A percentile compares a stretch with the other conserved stretches of the same genome.
phyloP scores from a whole-genome alignment of 352 stramenopile genomes.

The Peronospora belbahrii region DNA sequence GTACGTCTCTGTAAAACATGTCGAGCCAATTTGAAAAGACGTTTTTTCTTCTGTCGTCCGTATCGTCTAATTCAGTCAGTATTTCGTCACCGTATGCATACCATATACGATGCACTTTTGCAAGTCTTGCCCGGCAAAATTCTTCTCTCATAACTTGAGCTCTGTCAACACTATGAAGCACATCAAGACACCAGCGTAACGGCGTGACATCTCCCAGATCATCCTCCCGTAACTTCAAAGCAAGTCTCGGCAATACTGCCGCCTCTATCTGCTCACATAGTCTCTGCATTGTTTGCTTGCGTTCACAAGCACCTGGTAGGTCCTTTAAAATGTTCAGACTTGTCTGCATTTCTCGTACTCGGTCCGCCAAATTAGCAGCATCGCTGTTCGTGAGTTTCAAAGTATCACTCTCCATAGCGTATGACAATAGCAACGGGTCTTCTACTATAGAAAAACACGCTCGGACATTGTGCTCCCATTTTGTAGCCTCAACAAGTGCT shows the following conservation, averaged over 20 bases:
- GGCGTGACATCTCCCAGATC: conserved; percentile 31
- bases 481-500: conserved; percentile 57
- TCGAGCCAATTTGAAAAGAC: conserved; percentile 40
- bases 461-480: conserved; percentile 60
- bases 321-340: conserved; percentile 58
- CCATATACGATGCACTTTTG: conserved; percentile 50
- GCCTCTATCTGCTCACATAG: conserved; percentile 51
- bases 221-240: conserved; percentile 31
- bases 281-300: conserved; percentile 40
- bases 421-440: conserved; percentile 21
- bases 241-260: conserved; percentile 39
- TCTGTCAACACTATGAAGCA: conserved; percentile 44
- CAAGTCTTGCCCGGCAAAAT: conserved; percentile 39
- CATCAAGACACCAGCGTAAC: conserved; percentile 41
- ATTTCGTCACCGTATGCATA: conserved; percentile 31
- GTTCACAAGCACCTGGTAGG: conserved; percentile 51
- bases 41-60: conserved; percentile 5
- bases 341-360: conserved; percentile 51
- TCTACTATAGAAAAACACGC: conserved; percentile 41
- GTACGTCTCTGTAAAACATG: conserved; percentile 46
- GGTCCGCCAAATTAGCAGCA: conserved; percentile 28
- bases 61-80: conserved; percentile 7
- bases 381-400: conserved; percentile 1
- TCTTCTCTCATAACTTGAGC: conserved; percentile 35
- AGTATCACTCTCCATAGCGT: conserved; percentile 7